Base-by-base conservation (phyloP, 495 filamentous ascomycete genomes). In the Hyaloscypha hepaticicola region DNA sequence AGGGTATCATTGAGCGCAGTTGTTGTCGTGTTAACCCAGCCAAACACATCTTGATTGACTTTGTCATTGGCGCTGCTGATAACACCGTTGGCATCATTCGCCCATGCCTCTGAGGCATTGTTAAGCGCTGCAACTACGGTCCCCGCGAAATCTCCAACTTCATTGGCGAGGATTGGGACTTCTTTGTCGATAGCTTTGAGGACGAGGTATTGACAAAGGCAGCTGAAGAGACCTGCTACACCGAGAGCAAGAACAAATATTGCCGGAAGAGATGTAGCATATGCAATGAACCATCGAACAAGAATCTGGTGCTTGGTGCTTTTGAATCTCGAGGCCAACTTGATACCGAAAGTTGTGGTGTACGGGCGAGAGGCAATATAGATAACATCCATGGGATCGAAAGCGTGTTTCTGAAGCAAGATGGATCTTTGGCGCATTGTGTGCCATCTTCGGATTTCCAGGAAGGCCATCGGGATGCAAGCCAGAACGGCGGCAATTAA, bases 181-280 rank as follows among this genome's bases (percentile, higher is more conserved):
- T 92, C 84, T 66, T 87, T 86, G 69, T 93, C 76, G 65, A 99
- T 83, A 0, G 83, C 73, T 55, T 80, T 83, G 19, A 99, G 83
- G 3, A 98, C 77, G 52, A 95, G 81, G 70, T 84, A 92, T 75
- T 98, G 95, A 75, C 87, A 93, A 51, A 96, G 78, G 72, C 92
- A 96, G 27, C 88, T 84, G 67, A 96, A 82, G 6, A 99, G 81
- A 5, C 93, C 96, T 0, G 95, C 92, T 2, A 97, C 38, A 26
- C 87, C 95, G 26, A 99, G 85, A 12, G 88, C 88, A 1, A 98
- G 84, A 5, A 99, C 85, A 70, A 99, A 91, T 16, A 99, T 79
- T 4, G 94, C 96, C 0, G 93, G 87, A 0, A 88, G 73, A 5
- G 93, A 90, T 1, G 95, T 98, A 19, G 83, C 84, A 72, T 99